Evolutionary conservation across 139 green algal species (phyloP).

Genomic region (Limnomonas spitsbergensis): DNA sequence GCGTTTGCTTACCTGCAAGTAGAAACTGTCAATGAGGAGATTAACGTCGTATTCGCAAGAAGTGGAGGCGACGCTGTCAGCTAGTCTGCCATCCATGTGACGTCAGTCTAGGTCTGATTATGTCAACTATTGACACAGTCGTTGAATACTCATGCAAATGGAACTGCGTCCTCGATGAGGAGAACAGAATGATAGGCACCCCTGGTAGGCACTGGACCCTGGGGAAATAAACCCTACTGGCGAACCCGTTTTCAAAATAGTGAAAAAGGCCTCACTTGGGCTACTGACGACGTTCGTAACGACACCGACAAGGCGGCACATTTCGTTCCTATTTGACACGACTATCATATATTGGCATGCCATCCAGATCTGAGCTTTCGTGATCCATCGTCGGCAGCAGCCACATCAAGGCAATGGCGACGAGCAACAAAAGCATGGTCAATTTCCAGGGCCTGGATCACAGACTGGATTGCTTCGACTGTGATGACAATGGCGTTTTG

Average conservation of each 20-base stretch:
- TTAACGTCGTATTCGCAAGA: neutral
- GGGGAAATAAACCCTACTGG: too few species aligned
- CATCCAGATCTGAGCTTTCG: too few species aligned
- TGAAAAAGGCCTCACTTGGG: too few species aligned
- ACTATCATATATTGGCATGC: too few species aligned
- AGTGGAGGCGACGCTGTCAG: neutral
- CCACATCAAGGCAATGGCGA: too few species aligned
- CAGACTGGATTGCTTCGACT: neutral
- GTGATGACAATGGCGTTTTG: neutral
- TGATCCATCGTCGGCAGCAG: neutral
- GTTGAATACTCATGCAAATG: neutral
- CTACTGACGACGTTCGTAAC: too few species aligned
- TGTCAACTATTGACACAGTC: neutral
- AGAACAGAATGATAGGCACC: neutral
- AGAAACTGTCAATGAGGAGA: constrained; percentile 15
- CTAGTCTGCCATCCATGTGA: neutral
- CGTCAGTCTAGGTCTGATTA: too few species aligned
- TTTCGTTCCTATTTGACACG: too few species aligned
- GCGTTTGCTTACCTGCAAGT: neutral
- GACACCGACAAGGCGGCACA: too few species aligned
- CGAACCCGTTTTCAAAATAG: too few species aligned
- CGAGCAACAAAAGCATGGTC: too few species aligned
- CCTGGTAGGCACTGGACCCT: too few species aligned
- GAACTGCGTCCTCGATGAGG: neutral
- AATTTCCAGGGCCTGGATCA: neutral